Evolutionary conservation across 352 stramenopile species (phyloP).

Genomic region (Globisporangium orthogonon): DNA sequence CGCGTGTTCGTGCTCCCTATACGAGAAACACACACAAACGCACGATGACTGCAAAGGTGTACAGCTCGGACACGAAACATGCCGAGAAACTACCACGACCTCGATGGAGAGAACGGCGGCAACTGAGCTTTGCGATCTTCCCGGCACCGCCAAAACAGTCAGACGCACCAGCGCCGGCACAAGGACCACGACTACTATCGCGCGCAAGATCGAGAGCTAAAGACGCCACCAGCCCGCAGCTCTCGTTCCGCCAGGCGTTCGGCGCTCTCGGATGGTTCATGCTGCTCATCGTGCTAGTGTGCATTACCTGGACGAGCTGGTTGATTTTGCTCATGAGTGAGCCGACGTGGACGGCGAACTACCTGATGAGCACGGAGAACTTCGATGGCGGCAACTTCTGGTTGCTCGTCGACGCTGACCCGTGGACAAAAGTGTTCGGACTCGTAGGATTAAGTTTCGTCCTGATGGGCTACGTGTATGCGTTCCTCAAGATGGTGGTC

Average conservation of each 20-base stretch:
- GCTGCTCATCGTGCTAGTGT: neutral
- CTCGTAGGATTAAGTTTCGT: neutral
- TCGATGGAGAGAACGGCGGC: too few species aligned
- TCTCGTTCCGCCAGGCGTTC: neutral
- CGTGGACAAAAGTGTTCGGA: neutral
- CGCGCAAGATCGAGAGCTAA: too few species aligned
- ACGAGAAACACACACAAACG: too few species aligned
- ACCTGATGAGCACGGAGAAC: slow-evolving; percentile 2
- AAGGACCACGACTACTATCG: too few species aligned
- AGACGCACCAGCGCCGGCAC: too few species aligned
- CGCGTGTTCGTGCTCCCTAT: too few species aligned
- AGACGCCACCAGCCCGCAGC: too few species aligned
- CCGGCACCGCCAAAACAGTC: too few species aligned
- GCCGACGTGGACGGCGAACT: slow-evolving; percentile 3
- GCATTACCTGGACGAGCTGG: slow-evolving; percentile 2
- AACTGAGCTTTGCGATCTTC: too few species aligned
- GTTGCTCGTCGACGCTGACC: neutral
- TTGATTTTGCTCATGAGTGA: neutral
- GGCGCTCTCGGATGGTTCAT: neutral
- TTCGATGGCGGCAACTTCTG: slow-evolving; percentile 8
- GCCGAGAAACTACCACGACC: too few species aligned
- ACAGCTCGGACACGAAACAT: too few species aligned
- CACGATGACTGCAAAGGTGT: too few species aligned
- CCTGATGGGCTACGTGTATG: neutral
- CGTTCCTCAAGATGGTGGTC: neutral